These are phyloP conservation scores for Spizellomyces punctatus DNA, from an alignment of 192 early-diverging fungal genomes.

Conservation along the genomic window DNA sequence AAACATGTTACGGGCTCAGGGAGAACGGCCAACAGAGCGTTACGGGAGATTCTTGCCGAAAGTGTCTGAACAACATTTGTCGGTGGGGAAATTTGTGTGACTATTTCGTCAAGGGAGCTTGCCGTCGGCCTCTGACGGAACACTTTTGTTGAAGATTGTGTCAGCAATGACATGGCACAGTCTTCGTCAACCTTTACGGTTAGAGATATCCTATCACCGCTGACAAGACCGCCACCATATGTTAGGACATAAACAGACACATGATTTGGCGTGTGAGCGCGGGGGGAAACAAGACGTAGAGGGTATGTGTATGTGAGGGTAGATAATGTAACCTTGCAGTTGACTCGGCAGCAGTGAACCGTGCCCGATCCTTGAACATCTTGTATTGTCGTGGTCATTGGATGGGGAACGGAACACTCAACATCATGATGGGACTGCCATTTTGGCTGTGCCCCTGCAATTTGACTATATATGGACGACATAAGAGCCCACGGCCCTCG, in stretches of 20 bases:
- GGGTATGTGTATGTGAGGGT: constrained; percentile 53
- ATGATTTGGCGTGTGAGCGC: constrained; percentile 40
- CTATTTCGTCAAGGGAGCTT: constrained; percentile 11
- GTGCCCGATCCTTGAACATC: not conserved
- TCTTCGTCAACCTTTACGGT: constrained; percentile 50
- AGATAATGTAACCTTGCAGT: not conserved
- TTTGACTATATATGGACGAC: no score
- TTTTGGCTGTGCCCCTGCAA: no score
- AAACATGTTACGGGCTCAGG: constrained; percentile 86
- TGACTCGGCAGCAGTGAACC: not conserved
- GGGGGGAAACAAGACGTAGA: constrained; percentile 58
- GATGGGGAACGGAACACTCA: no score
- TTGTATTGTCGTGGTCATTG: no score
- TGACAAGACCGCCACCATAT: constrained; percentile 80
- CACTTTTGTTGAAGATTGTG: constrained; percentile 86
- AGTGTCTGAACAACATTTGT: constrained; percentile 31
- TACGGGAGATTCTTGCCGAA: constrained; percentile 38
- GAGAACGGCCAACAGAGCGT: constrained; percentile 58
- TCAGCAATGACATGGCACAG: constrained; percentile 66
- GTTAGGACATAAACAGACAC: constrained; percentile 70
- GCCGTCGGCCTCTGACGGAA: constrained; percentile 55
- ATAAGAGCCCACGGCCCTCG: no score
- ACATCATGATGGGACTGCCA: no score
- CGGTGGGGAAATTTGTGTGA: constrained; percentile 6
- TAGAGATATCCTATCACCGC: constrained; percentile 66